phyloP scores from a whole-genome alignment of 192 early-diverging fungal genomes.

The Chytriomyces confervae region DNA sequence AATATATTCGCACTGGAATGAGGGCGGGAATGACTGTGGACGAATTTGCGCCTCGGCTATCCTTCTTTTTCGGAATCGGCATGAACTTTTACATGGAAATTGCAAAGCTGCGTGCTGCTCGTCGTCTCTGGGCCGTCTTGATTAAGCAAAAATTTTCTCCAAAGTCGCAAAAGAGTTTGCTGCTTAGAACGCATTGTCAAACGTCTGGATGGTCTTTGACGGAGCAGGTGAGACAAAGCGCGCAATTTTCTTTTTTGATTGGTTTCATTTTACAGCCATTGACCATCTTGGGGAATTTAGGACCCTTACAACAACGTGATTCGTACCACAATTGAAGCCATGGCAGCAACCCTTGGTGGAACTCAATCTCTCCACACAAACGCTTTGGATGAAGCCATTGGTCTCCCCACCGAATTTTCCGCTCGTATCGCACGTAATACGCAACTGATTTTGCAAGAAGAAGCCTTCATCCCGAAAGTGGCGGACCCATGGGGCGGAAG shows the following conservation, averaged over 20 bases:
- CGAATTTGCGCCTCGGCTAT: conserved; percentile 85
- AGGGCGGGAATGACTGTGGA: conserved; percentile 87
- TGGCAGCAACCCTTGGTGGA: conserved; percentile 90
- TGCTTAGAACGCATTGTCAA: conserved; percentile 89
- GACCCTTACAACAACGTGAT: conserved; percentile 93
- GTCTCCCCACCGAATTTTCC: conserved; percentile 81
- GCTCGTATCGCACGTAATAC: conserved; percentile 91
- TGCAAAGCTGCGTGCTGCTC: conserved; percentile 86
- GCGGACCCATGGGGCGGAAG: conserved; percentile 93
- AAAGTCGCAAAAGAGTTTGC: conserved; percentile 76
- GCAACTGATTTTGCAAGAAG: conserved; percentile 87
- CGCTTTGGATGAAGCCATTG: conserved; percentile 88
- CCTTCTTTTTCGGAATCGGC: conserved; percentile 91
- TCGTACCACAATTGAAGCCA: conserved; percentile 86
- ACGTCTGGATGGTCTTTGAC: conserved; percentile 92
- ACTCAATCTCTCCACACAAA: conserved; percentile 95
- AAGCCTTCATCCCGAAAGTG: conserved; percentile 85
- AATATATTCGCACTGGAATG: conserved; percentile 61
- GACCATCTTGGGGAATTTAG: conserved; percentile 22
- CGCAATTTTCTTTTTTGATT: background rate
- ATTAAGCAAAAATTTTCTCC: conserved; percentile 86
- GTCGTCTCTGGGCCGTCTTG: conserved; percentile 81
- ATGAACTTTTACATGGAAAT: conserved; percentile 98
- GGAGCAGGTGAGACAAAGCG: conserved; percentile 63
- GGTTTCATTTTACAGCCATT: background rate